Conservation (phyloP, 768 basidiomycete species). For the Harrya chromipes region DNA sequence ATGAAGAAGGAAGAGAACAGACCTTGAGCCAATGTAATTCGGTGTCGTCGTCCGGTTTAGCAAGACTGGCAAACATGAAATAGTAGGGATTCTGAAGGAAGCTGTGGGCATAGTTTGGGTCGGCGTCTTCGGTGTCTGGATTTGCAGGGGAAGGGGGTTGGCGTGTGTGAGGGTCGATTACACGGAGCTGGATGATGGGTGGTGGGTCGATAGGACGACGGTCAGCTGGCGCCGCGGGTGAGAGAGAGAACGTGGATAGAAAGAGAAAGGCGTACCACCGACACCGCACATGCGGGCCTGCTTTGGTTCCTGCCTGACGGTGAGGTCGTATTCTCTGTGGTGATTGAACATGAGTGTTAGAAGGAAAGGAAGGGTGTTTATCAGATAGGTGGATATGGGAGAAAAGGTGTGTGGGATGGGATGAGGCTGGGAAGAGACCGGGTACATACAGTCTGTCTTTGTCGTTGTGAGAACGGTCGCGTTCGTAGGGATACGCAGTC, state of each 20-base stretch:
- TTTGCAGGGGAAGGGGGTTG: conserved; percentile 28
- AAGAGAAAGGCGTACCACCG: conserved; percentile 62
- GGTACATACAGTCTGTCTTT: conserved; percentile 36
- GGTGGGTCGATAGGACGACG: conserved; percentile 96
- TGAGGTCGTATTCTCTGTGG: conserved; percentile 77
- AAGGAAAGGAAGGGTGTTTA: background rate
- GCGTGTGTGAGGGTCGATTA: conserved; percentile 60
- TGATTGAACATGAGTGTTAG: conserved; percentile 6
- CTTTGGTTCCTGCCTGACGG: conserved; percentile 87
- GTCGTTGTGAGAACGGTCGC: conserved; percentile 28
- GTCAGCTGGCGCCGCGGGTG: conserved; percentile 57
- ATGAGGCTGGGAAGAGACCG: no score
- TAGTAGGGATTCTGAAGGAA: conserved; percentile 92
- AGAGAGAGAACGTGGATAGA: background rate
- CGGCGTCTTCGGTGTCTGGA: conserved; percentile 32
- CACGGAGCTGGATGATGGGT: conserved; percentile 92
- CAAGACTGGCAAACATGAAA: conserved; percentile 92
- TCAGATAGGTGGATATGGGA: conserved; percentile 7
- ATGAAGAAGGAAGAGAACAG: background rate
- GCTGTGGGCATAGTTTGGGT: conserved; percentile 46
- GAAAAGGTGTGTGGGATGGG: no score
- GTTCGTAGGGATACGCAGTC: conserved; percentile 28
- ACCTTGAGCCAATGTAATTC: conserved; percentile 88
- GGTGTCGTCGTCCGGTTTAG: conserved; percentile 83
- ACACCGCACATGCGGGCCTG: conserved; percentile 90